Conservation (phyloP, 169 alveolate genomes). For the Plasmodium gallinaceum region DNA sequence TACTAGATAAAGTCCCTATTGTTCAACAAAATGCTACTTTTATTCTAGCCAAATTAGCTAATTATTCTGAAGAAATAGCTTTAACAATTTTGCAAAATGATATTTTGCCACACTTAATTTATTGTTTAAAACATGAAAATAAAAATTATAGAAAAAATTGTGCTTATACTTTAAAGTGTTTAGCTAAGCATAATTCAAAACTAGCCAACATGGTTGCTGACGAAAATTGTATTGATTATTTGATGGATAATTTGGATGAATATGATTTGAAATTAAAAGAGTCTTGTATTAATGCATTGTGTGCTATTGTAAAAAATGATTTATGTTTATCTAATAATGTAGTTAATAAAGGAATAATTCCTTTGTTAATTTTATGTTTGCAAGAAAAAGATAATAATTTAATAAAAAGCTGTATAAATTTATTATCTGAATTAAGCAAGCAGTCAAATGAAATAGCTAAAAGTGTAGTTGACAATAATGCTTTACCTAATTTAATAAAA, state of each 20-base stretch:
- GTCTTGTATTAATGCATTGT: conserved; percentile 62
- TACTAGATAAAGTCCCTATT: conserved; percentile 59
- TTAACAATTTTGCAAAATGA: conserved; percentile 57
- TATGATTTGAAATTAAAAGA: conserved; percentile 60
- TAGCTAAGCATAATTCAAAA: conserved; percentile 71
- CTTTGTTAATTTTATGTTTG: conserved; percentile 45
- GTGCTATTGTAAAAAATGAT: conserved; percentile 61
- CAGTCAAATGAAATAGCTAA: conserved; percentile 65
- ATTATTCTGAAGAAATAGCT: conserved; percentile 69
- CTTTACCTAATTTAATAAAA: conserved; percentile 47
- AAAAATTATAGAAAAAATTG: conserved; percentile 67
- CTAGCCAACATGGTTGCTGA: conserved; percentile 61
- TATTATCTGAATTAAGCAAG: conserved; percentile 51
- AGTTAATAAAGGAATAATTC: conserved; percentile 60
- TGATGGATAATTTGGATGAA: conserved; percentile 54
- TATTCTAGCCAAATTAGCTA: conserved; percentile 57
- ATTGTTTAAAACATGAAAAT: conserved; percentile 76
- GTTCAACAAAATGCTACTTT: conserved; percentile 72
- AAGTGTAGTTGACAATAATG: conserved; percentile 63
- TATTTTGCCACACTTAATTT: conserved; percentile 67
- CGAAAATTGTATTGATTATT: conserved; percentile 61
- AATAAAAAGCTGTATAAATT: conserved; percentile 24
- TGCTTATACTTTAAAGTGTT: conserved; percentile 43
- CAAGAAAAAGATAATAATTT: conserved; percentile 69
- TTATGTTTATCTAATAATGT: conserved; percentile 31